Percentiles rank a stretch among this genome's conserved stretches.
Conservation (phyloP, 208 protist genomes). For the Trypanosoma congolense region DNA sequence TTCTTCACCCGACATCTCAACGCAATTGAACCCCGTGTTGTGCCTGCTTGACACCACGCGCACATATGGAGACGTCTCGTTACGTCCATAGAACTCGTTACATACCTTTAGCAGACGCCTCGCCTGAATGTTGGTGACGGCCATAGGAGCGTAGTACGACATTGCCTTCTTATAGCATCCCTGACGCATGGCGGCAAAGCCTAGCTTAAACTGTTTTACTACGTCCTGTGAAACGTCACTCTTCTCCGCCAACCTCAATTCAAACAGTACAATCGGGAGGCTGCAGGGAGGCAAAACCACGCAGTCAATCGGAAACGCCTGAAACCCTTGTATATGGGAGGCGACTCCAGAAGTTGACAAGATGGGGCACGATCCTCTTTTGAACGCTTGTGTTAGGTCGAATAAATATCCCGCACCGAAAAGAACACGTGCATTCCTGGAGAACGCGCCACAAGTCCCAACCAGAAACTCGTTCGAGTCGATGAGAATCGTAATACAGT, state of each 20-base stretch:
- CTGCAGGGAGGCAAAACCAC: conserved; percentile 33
- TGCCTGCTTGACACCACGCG: conserved; percentile 25
- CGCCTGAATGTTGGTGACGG: conserved; percentile 26
- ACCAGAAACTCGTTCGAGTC: conserved; percentile 63
- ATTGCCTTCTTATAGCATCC: conserved; percentile 47
- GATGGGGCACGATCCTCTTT: conserved; percentile 29
- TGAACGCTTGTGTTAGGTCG: conserved; percentile 14
- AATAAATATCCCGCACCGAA: conserved; percentile 11
- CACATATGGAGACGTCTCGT: conserved; percentile 44
- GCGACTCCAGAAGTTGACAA: conserved; percentile 44
- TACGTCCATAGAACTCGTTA: conserved; percentile 26
- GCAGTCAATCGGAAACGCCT: conserved; percentile 51
- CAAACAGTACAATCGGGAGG: conserved; percentile 44
- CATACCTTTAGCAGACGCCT: conserved; percentile 46
- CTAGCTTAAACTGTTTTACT: conserved; percentile 40
- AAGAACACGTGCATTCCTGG: conserved; percentile 21
- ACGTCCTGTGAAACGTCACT: conserved; percentile 24
- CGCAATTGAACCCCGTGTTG: background rate
- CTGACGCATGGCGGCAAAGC: conserved; percentile 52
- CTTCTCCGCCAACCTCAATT: conserved; percentile 29
- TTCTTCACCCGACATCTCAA: background rate
- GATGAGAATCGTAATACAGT: conserved; percentile 48
- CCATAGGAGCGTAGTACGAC: conserved; percentile 23
- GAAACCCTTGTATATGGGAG: conserved; percentile 34
- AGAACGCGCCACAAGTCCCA: conserved; percentile 39